Percentiles rank a stretch among this genome's conserved stretches.
phyloP scores from a whole-genome alignment of 78 protist genomes.

The Polysphondylium violaceum region DNA sequence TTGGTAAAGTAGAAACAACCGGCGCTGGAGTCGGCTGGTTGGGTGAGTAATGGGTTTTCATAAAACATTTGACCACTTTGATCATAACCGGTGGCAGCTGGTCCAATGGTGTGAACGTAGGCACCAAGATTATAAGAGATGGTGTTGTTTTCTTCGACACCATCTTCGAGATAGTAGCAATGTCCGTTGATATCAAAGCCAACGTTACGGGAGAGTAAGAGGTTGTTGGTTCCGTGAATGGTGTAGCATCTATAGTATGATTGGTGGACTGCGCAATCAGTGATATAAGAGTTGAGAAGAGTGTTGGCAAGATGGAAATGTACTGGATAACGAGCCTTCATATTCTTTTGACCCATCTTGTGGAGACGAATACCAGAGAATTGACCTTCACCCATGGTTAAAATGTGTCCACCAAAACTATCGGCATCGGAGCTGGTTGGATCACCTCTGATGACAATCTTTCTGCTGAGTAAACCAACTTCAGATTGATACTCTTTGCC shows the following conservation, averaged over 20 bases:
- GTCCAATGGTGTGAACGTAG: slow-evolving; percentile 77
- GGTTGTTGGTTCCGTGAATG: slow-evolving; percentile 82
- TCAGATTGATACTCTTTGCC: slow-evolving; percentile 87
- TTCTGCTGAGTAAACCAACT: slow-evolving; percentile 77
- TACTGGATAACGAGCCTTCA: slow-evolving; percentile 83
- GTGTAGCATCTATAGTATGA: slow-evolving; percentile 74
- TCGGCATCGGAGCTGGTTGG: background rate
- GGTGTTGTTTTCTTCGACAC: slow-evolving; percentile 84
- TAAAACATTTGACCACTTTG: slow-evolving; percentile 66
- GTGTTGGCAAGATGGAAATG: slow-evolving; percentile 78
- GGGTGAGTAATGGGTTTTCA: slow-evolving; percentile 14
- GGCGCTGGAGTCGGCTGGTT: slow-evolving; percentile 89
- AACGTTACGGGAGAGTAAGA: slow-evolving; percentile 37
- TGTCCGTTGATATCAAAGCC: slow-evolving; percentile 85
- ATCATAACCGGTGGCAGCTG: slow-evolving; percentile 51
- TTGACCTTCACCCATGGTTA: slow-evolving; percentile 65
- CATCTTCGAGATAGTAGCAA: slow-evolving; percentile 86
- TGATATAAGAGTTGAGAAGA: slow-evolving; percentile 6
- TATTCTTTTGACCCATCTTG: slow-evolving; percentile 86
- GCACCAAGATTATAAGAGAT: slow-evolving; percentile 80
- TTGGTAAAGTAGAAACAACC: slow-evolving; percentile 87
- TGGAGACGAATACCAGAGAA: slow-evolving; percentile 61
- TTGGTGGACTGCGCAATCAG: slow-evolving; percentile 52
- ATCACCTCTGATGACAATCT: slow-evolving; percentile 64
- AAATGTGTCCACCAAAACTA: slow-evolving; percentile 67